Evolutionary conservation across 2,329 filamentous ascomycete genomes (phyloP), one percentile per base, ranked within the genome.

Genomic region (Ploettnerulaceae sp.): DNA sequence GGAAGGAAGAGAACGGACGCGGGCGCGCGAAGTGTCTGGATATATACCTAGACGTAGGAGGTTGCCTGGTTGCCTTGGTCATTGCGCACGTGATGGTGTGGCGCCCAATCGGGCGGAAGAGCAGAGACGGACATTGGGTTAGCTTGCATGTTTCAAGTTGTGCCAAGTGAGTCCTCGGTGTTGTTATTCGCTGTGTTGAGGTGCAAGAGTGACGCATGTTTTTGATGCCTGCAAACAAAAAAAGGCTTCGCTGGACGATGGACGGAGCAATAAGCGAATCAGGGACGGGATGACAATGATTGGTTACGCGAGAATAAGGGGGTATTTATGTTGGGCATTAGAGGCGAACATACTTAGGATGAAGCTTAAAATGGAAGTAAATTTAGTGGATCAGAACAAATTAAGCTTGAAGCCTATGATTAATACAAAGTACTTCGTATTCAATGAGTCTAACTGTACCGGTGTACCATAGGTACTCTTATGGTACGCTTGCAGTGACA

Each of bases 1-100:
- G 37, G 61, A 59, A 51, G 48, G 47, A 59, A 57, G 35, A 51
- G 46, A 38, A 43, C 29, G 41, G 46, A 47, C 38, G 35, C 40
- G 52, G 42, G 47, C n/a, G 45, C 33, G 48, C 22, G 45, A 38
- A 46, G 44, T 32, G 25, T 18, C 32, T 36, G 22, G 41, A 51
- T 48, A 54, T 44, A 48, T 41, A 28, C 32, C 11, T 7, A 22
- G 7, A 15, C 31, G 31, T 33, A 33, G 26, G 37, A 38, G 35
- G 28, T 26, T 43, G 50, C 43, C 39, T 45, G 46, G 44, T 17
- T 45, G 48, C 42, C 48, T 54, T 41, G 51, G 45, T 36, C 11
- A 6, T 3, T 9, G 21, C 9, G 32, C 51, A 53, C 51, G 51
- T 53, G 51, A 50, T 48, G 33, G 15, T 9, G 4, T 26, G 29